Percentiles rank a stretch among this genome's conserved stretches.
Conservation (phyloP, 495 filamentous ascomycete genomes). For the Stereocaulon alpinum region DNA sequence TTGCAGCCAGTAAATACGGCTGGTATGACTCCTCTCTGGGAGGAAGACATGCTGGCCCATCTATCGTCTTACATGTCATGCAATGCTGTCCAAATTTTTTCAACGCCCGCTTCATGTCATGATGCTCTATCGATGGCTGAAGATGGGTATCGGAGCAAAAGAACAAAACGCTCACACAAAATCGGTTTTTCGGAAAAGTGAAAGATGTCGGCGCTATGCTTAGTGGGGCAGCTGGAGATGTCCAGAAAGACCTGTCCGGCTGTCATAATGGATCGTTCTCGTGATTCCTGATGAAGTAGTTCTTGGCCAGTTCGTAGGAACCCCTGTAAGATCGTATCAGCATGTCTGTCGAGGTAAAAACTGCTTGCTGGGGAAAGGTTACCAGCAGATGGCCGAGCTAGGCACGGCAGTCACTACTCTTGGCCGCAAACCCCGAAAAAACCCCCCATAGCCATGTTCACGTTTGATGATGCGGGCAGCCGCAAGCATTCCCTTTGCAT, state of each 20-base stretch:
- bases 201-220: background rate
- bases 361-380: constrained; percentile 29
- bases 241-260: background rate
- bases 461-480: constrained; percentile 75
- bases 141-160: constrained; percentile 11
- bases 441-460: constrained; percentile 75
- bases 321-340: constrained; percentile 54
- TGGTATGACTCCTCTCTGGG: constrained; percentile 6
- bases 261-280: constrained; percentile 17
- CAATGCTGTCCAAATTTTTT: constrained; percentile 8
- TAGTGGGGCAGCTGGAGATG: background rate
- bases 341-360: constrained; percentile 32
- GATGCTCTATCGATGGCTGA: constrained; percentile 14
- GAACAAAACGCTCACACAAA: constrained; percentile 8
- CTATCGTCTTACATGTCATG: constrained; percentile 14
- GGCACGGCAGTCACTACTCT: constrained; percentile 95
- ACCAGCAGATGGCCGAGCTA: constrained; percentile 98
- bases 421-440: constrained; percentile 85
- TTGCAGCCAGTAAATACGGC: constrained; percentile 12
- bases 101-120: constrained; percentile 15
- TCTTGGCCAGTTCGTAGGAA: constrained; percentile 72
- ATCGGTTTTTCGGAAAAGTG: background rate
- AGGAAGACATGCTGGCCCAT: constrained; percentile 6
- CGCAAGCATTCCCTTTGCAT: constrained; percentile 70
- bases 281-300: constrained; percentile 48